Base-by-base conservation (phyloP, 2,329 filamentous ascomycete genomes). In the Chaetomiaceae sp. region DNA sequence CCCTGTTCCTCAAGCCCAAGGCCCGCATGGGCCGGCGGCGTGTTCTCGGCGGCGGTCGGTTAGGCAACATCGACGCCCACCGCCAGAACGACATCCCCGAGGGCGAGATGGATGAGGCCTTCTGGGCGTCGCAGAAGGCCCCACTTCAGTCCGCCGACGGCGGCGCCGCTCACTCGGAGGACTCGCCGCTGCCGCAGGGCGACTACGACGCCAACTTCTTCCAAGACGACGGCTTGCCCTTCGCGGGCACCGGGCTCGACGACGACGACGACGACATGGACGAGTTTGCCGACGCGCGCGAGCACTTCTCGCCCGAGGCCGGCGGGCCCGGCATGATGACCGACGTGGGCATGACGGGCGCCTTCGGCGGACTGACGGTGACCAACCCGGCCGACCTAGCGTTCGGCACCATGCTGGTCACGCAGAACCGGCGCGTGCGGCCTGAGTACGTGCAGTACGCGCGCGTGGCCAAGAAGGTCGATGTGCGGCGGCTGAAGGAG, bases 121-220 rank as follows among this genome's bases (percentile, higher is more conserved):
- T 95, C 69, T 98, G 93, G 89, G 93, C 93, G 5, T 76, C 79
- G 33, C 81, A 76, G 68, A 86, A 79, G 63, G 81, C 69, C 55
- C 77, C 69, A 42, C 62, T 62, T 57, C 64, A 67, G 27, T 60
- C 53, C 46, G 47, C 57, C 58, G 63, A 63, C 36, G 56, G 42
- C 37, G 47, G 53, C 14, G 33, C 41, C 36, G 33, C 32, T 1
- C 40, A 45, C 17, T 32, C 29, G 8, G 54, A 47, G 14, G 82
- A 84, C 19, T 80, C 81, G 3, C 75, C 68, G 1, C 65, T 76
- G 30, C 75, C 76, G 3, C 73, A 80, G 56, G 90, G 90, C 50
- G 84, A 94, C 61, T 98, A 97, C 66, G 89, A 97, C 63, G 91
- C 93, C 49, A 86, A 97, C 65, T 98, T 97, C 76, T 98, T 97